Evolutionary conservation across 164 flowering plant genomes (phyloP), one percentile per base, ranked within the genome.

Genomic region (Tinospora cordifolia): DNA sequence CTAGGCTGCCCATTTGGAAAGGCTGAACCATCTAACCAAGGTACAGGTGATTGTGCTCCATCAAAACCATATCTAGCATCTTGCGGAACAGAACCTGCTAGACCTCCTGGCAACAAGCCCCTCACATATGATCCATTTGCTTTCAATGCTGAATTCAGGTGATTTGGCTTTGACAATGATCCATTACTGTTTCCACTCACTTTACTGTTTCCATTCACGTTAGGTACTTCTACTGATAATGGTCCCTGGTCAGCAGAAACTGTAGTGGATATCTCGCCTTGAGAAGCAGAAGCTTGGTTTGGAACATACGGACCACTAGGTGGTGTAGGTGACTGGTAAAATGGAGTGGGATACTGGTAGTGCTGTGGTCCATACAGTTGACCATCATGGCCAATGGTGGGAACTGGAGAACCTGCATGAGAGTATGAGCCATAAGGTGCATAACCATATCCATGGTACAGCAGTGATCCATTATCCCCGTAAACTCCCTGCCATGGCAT

Each of bases 291-390:
- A 62, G 76, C 71, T 39, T 79, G 79, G 63, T 57, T 80, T 7
- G 87, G 72, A 6, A 78, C 65, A 69, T 67, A 84, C 0, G 81
- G 78, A 8, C 79, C 86, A 78, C 71, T 81, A 34, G 81, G 74
- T 38, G 87, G 81, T 49, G 79, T 80, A 49, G 82, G 68, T 2
- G 87, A 84, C 75, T 82, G 89, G 72, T 84, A 88, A 74, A 83
- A 91, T 17, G 82, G 83, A 13, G 81, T 36, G 9, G 89, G 88
- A 74, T 90, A 92, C 74, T 88, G 96, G 71, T 88, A 92, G 19
- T 85, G 92, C 69, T 88, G 96, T 59, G 89, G 85, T 19, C 88
- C 90, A 79, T 90, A 92, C 0, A 87, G 72, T 77, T 88, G 93
- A 57, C 88, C 90, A 81, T 92, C 96, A 73, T 85, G 87, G 19